A percentile compares a stretch with the other conserved stretches of the same genome.
These are phyloP conservation scores for Lippia alba DNA, from an alignment of 305 asterid genomes.

Conservation along the genomic window DNA sequence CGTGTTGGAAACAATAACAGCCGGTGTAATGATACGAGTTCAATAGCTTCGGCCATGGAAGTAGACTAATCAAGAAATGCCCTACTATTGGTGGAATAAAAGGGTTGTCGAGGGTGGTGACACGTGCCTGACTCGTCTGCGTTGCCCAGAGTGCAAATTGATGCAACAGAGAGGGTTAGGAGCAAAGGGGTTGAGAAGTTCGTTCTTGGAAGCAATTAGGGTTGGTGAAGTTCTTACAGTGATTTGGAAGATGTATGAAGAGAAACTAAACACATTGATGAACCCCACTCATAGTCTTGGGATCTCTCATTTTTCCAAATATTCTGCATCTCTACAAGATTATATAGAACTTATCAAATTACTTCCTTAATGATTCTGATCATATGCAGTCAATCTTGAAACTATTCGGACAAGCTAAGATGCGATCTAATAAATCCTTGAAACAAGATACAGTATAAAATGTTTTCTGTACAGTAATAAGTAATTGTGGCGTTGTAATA, in stretches of 20 bases:
- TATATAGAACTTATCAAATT: too few relatives aligned
- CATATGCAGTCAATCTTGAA: too few relatives aligned
- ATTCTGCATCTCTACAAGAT: too few relatives aligned
- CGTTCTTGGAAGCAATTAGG: constrained; percentile 52
- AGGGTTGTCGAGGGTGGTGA: constrained; percentile 50
- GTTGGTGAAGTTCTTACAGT: constrained; percentile 51
- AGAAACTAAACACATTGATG: background rate
- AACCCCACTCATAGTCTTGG: too few relatives aligned
- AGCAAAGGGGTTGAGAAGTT: constrained; percentile 53
- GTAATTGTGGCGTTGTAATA: too few relatives aligned
- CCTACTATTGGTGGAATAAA: constrained; percentile 55
- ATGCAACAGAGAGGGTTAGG: constrained; percentile 36
- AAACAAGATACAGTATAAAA: background rate
- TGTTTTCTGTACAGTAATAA: background rate
- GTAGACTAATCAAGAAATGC: constrained; percentile 72
- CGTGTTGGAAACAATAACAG: constrained; percentile 51
- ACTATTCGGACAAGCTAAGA: background rate
- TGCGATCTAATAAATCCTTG: background rate
- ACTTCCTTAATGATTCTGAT: too few relatives aligned
- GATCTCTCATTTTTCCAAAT: too few relatives aligned
- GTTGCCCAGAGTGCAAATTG: constrained; percentile 46
- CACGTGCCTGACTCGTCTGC: constrained; percentile 53
- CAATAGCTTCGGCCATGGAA: constrained; percentile 90
- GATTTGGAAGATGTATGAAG: constrained; percentile 43
- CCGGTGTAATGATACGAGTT: constrained; percentile 60